Percentiles rank a stretch among this genome's conserved stretches.
phyloP scores from a whole-genome alignment of 2,329 filamentous ascomycete genomes.

The Dactylella cylindrospora region DNA sequence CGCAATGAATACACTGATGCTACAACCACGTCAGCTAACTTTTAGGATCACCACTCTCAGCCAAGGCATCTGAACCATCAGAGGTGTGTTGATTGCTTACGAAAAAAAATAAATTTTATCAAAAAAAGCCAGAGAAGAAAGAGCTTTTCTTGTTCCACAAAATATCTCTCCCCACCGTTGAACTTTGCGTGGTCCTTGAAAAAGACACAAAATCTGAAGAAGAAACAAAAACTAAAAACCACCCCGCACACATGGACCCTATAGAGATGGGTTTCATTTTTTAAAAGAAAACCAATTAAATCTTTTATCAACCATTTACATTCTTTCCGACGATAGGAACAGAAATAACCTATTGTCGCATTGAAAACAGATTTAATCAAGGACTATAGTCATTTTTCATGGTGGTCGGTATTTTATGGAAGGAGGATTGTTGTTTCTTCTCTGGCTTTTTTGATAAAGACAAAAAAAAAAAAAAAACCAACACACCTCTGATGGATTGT shows the following conservation, averaged over 20 bases:
- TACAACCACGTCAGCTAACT: too few relatives aligned
- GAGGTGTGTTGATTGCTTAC: constrained; percentile 43
- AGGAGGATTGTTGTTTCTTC: not conserved
- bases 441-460: constrained; percentile 2
- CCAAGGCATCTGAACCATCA: constrained; percentile 38
- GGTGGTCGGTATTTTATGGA: not conserved
- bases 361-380: too few relatives aligned
- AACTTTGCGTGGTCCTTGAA: constrained; percentile 6
- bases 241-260: not conserved
- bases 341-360: not conserved
- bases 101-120: too few relatives aligned
- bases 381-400: not conserved
- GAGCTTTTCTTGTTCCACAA: not conserved
- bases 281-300: constrained; percentile 6
- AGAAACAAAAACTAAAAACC: constrained; percentile 1
- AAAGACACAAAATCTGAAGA: too few relatives aligned
- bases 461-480: constrained; percentile 24
- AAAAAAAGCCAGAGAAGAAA: not conserved
- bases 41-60: not conserved
- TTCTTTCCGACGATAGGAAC: not conserved
- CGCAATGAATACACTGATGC: too few relatives aligned
- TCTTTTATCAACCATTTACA: not conserved
- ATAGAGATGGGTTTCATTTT: not conserved
- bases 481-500: constrained; percentile 35
- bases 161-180: not conserved